Evolutionary conservation across 2,329 filamentous ascomycete species (phyloP), one percentile per base, ranked within the genome.

Genomic region (Pseudopyricularia javanii): DNA sequence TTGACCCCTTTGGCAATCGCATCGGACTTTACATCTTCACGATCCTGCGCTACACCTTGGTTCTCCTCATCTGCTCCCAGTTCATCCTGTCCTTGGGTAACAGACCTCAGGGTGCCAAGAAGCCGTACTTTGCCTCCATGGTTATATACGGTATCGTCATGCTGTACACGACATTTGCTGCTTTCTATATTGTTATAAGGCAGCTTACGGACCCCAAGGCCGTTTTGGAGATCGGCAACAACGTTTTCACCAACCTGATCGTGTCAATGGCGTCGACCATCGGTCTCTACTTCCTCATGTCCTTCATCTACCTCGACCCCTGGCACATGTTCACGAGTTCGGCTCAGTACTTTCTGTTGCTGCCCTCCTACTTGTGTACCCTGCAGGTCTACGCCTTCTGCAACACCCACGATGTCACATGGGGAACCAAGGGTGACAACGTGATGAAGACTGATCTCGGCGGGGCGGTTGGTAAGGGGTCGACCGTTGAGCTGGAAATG

Each of bases 341-440:
- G 0, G 80, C 77, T 0, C 91, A 96, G 66, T 98, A 98, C 74
- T 96, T 98, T 66, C 78, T 91, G 48, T 82, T 98, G 26, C 76
- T 98, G 34, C 93, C 93, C 0, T 85, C 78, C 37, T 98, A 97
- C 73, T 95, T 98, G 69, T 97, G 93, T 73, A 97, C 89, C 0
- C 78, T 98, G 2, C 93, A 98, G 68, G 90, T 97, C 20, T 98
- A 98, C 70, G 93, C 93, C 45, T 98, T 98, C 70, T 97, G 93
- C 75, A 98, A 98, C 72, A 95, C 91, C 0, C 93, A 98, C 78
- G 93, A 98, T 66, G 90, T 98, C 20, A 95, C 91, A 0, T 98
- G 93, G 93, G 93, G 93, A 47, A 98, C 93, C 47, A 98, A 98
- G 71, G 93, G 93, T 54, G 93, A 98, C 76, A 98, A 98, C 68